Conservation (phyloP, 805 yeast genomes). For the Saccharomycopsis babjevae region DNA sequence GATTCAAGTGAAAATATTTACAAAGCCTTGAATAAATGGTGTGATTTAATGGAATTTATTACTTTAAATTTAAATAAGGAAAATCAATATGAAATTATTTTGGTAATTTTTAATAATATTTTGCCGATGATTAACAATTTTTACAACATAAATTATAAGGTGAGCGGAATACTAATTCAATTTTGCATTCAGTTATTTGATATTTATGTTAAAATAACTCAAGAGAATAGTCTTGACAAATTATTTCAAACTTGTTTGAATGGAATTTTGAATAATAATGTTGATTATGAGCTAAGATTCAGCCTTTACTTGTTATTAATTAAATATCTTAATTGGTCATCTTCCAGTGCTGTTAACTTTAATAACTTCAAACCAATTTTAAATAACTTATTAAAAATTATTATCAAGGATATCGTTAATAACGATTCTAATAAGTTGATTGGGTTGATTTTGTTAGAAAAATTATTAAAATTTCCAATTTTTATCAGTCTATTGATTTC, state of each 20-base stretch:
- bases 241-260: slow-evolving; percentile 64
- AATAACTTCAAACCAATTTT: slow-evolving; percentile 27
- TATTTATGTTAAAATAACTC: slow-evolving; percentile 28
- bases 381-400: slow-evolving; percentile 45
- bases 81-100: slow-evolving; percentile 35
- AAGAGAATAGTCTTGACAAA: slow-evolving; percentile 44
- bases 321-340: slow-evolving; percentile 47
- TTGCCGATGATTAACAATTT: slow-evolving; percentile 72
- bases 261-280: slow-evolving; percentile 61
- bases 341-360: slow-evolving; percentile 25
- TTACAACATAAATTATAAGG: slow-evolving; percentile 51
- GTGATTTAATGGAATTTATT: not conserved
- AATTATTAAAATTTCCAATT: slow-evolving; percentile 27
- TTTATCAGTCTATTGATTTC: slow-evolving; percentile 29
- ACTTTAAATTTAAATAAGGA: not conserved
- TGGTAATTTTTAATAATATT: slow-evolving; percentile 66
- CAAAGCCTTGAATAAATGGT: not conserved
- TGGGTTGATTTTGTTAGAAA: slow-evolving; percentile 65
- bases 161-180: slow-evolving; percentile 70
- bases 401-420: slow-evolving; percentile 69
- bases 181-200: slow-evolving; percentile 63
- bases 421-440: slow-evolving; percentile 71
- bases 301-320: slow-evolving; percentile 70
- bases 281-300: slow-evolving; percentile 60
- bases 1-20: not conserved